These are phyloP conservation scores for Stellera chamaejasme DNA, from an alignment of 345 rosid species.

Conservation along the genomic window DNA sequence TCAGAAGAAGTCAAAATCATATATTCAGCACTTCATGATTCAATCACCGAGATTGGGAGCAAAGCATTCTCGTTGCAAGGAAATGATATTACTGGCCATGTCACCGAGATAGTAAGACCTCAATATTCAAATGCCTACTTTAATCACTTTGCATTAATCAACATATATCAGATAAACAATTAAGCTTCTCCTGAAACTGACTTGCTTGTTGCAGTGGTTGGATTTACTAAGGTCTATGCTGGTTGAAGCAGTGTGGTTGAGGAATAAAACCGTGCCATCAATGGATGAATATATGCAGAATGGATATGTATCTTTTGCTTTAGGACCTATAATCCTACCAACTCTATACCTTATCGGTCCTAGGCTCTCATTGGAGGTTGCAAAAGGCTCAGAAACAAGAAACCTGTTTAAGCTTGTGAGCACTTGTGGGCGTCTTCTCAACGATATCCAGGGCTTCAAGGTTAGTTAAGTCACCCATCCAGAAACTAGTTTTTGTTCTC, in stretches of 20 bases:
- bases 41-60: constrained; percentile 64
- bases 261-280: constrained; percentile 46
- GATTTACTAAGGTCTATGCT: constrained; percentile 59
- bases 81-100: constrained; percentile 38
- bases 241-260: constrained; percentile 53
- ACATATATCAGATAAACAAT: background rate
- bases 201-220: constrained; percentile 62
- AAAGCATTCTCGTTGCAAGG: constrained; percentile 58
- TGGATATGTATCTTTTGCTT: constrained; percentile 58
- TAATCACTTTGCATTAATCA: background rate
- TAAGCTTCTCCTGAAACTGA: background rate
- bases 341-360: constrained; percentile 73
- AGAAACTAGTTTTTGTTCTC: too few species aligned
- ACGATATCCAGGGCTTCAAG: constrained; percentile 66
- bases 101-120: constrained; percentile 44
- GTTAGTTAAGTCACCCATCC: constrained; percentile 14
- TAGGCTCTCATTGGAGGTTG: constrained; percentile 36
- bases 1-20: constrained; percentile 79
- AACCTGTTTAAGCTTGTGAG: constrained; percentile 48
- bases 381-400: constrained; percentile 28
- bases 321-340: constrained; percentile 86
- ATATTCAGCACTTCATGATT: constrained; percentile 55
- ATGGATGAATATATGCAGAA: constrained; percentile 64
- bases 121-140: background rate
- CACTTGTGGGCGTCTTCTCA: constrained; percentile 81